Percentiles rank a stretch among this genome's conserved stretches.
phyloP scores from a whole-genome alignment of 371 early-diverging fungal species.

The Choanephora cucurbitarum region DNA sequence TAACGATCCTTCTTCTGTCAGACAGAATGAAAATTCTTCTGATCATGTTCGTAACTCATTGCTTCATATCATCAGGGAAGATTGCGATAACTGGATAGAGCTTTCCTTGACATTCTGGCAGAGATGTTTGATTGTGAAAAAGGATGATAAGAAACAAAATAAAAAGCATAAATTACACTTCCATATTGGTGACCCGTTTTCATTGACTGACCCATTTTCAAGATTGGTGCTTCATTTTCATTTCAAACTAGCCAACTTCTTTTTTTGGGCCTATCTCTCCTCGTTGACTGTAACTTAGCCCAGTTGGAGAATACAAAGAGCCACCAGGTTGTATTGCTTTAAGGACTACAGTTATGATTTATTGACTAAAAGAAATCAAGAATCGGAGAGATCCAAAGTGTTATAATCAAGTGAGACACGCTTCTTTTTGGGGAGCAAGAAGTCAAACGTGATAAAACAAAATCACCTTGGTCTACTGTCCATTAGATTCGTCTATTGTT shows the following conservation, averaged over 20 bases:
- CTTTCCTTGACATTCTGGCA: conserved; percentile 22
- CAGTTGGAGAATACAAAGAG: no score
- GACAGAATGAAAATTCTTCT: conserved; percentile 10
- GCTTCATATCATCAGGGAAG: conserved; percentile 18
- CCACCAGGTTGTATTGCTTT: no score
- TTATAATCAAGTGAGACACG: no score
- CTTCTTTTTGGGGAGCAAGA: no score
- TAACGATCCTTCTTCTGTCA: conserved; percentile 3
- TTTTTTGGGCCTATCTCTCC: no score
- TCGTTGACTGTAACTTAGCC: no score
- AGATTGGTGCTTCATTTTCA: conserved; percentile 3
- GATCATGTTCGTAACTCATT: conserved; percentile 15
- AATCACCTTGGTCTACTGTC: no score
- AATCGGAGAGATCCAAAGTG: no score
- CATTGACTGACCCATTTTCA: conserved; percentile 8
- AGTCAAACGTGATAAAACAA: no score
- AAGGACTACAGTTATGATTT: no score
- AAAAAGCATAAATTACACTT: conserved; percentile 11
- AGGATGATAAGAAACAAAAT: conserved; percentile 13
- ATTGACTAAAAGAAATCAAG: no score
- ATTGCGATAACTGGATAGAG: conserved; percentile 16
- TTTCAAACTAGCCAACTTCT: neutral
- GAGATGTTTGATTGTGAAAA: conserved; percentile 15
- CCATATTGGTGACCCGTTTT: conserved; percentile 8
- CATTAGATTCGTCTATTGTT: no score